Percentiles rank a stretch among this genome's conserved stretches.
Conservation (phyloP, 495 filamentous ascomycete genomes). For the Cryomyces minteri region DNA sequence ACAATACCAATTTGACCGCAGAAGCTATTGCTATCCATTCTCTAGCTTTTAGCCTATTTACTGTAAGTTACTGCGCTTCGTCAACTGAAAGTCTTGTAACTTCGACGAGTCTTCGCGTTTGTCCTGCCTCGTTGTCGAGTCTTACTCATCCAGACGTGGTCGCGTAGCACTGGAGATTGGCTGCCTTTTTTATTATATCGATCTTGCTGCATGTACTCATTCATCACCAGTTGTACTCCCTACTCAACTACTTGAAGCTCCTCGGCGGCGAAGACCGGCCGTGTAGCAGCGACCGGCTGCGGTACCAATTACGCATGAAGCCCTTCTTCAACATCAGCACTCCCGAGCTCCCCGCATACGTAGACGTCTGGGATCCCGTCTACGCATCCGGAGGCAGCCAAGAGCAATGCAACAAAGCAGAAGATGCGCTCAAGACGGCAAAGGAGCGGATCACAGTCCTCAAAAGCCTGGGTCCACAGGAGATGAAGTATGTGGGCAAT, state of each 20-base stretch:
- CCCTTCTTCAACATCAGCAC: constrained; percentile 55
- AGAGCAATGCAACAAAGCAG: not conserved
- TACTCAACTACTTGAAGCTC: constrained; percentile 39
- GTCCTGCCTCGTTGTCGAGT: not conserved
- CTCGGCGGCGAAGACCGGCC: constrained; percentile 41
- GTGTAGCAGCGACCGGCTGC: constrained; percentile 48
- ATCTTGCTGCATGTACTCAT: not conserved
- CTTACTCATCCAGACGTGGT: not conserved
- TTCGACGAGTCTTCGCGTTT: not conserved
- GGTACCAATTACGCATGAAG: constrained; percentile 83
- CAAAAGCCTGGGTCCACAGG: constrained; percentile 12
- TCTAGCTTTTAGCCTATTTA: not conserved
- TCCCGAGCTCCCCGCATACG: constrained; percentile 48
- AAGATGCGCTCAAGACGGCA: constrained; percentile 9
- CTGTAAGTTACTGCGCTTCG: not conserved
- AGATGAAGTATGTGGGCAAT: constrained; percentile 11
- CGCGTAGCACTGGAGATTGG: constrained; percentile 2
- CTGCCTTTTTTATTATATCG: too few species aligned
- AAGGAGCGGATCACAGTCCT: constrained; percentile 10
- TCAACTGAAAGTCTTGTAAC: not conserved
- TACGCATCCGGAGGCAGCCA: not conserved
- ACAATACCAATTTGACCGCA: not conserved
- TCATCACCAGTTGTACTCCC: constrained; percentile 38
- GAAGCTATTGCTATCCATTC: not conserved
- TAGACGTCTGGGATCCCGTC: not conserved